Base-by-base conservation (phyloP, 2,329 filamentous ascomycete species). In the Zymoseptoria brevis region DNA sequence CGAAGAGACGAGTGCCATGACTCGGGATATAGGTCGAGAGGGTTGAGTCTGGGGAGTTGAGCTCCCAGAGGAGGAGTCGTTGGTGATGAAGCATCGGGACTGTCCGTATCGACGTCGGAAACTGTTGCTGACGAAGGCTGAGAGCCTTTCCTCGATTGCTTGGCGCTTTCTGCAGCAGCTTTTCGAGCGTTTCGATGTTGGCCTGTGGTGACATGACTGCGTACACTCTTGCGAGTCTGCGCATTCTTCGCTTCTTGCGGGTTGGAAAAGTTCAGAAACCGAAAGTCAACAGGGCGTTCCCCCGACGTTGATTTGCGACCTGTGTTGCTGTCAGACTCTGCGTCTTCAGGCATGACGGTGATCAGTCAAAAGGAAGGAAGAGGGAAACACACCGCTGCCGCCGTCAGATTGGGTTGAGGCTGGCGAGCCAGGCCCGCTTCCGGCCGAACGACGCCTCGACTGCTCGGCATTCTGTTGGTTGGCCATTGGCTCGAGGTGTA, bases 1-100 rank as follows among this genome's bases (percentile, higher is more conserved):
- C 71, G 68, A 5, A 75, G 65, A 53, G 67, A 75, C 4, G 74
- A 66, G 56, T 71, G 70, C 68, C 70, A 75, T 52, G 68, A 60
- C 50, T 73, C 64, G 2, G 76, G 75, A 57, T 77, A 77, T 2
- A 73, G 19, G 9, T 71, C 68, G 16, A 64, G 58, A 6, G 68
- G 65, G 50, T 72, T 68, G 58, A 72, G 57, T 16, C 62, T 62
- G 55, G 62, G 41, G n/a, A 59, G 50, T 53, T 60, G 61, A 52
- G 60, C 59, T 9, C 63, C 57, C 19, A 60, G 21, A 24, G 56
- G 54, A 48, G 57, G 61, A 26, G 54, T 50, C 19, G 61, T 53
- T 29, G 64, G 60, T 19, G 68, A 68, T 11, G 60, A 57, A 3
- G 62, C 57, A 51, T 67, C 67, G 16, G 65, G 66, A 55, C 66